These are phyloP conservation scores for Colletotrichum tanaceti DNA, from an alignment of 2,329 filamentous ascomycete species.

Conservation along the genomic window DNA sequence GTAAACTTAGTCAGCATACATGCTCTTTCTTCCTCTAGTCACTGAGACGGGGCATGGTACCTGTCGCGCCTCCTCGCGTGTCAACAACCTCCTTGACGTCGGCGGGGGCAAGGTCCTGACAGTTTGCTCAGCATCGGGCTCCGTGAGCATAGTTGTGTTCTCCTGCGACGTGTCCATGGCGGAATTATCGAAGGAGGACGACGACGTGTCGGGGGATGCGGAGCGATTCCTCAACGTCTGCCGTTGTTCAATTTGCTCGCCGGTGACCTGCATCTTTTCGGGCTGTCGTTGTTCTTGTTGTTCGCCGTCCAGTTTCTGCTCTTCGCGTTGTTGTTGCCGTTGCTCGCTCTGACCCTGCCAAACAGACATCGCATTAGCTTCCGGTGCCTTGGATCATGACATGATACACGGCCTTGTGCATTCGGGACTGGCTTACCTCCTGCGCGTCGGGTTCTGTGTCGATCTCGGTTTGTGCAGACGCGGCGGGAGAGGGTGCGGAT, in stretches of 20 bases:
- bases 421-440: slow-evolving; percentile 11
- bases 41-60: slow-evolving; percentile 48
- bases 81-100: slow-evolving; percentile 50
- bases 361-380: slow-evolving; percentile 13
- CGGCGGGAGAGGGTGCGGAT: slow-evolving; percentile 4
- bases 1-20: slow-evolving; percentile 19
- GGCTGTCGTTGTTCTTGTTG: slow-evolving; percentile 5
- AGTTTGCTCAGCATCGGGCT: slow-evolving; percentile 54
- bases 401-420: background rate
- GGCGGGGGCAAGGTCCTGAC: slow-evolving; percentile 39
- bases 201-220: slow-evolving; percentile 54
- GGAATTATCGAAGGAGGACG: slow-evolving; percentile 64
- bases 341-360: slow-evolving; percentile 14
- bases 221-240: slow-evolving; percentile 20
- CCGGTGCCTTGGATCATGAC: background rate
- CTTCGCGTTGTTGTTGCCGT: background rate
- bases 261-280: background rate
- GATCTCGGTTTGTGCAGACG: slow-evolving; percentile 14
- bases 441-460: slow-evolving; percentile 13
- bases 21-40: background rate
- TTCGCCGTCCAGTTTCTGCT: slow-evolving; percentile 6
- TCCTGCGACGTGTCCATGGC: slow-evolving; percentile 58
- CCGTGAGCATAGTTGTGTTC: slow-evolving; percentile 60
- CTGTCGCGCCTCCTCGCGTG: slow-evolving; percentile 65
- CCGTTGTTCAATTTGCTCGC: slow-evolving; percentile 9